phyloP scores from a whole-genome alignment of 1,284 basidiomycete species.

The Acaromyces ingoldii region DNA sequence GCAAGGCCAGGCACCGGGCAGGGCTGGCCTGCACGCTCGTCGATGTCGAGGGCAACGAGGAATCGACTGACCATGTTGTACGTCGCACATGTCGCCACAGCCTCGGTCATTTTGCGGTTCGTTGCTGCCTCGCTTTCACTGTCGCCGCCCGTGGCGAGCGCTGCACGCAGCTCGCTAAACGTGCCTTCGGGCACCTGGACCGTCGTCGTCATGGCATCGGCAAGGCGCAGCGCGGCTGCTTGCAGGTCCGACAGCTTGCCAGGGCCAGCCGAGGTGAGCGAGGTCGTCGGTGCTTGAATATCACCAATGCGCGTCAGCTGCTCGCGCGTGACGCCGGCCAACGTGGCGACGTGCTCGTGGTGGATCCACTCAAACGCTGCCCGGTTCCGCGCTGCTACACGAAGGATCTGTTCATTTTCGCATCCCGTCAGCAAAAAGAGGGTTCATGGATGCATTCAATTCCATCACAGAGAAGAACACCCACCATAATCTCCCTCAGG shows the following conservation, averaged over 20 bases:
- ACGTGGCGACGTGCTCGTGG: slow-evolving; percentile 50
- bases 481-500: slow-evolving; percentile 53
- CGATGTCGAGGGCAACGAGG: slow-evolving; percentile 54
- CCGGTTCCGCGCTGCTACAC: slow-evolving; percentile 53
- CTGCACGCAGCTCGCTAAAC: slow-evolving; percentile 25
- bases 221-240: slow-evolving; percentile 51
- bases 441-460: neutral
- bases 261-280: slow-evolving; percentile 9
- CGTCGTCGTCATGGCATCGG: slow-evolving; percentile 52
- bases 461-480: neutral
- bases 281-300: slow-evolving; percentile 19
- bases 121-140: slow-evolving; percentile 28
- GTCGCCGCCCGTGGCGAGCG: slow-evolving; percentile 43
- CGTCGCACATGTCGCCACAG: slow-evolving; percentile 51
- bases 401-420: slow-evolving; percentile 48
- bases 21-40: slow-evolving; percentile 42
- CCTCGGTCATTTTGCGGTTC: slow-evolving; percentile 51
- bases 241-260: slow-evolving; percentile 23
- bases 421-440: no score
- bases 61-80: slow-evolving; percentile 56
- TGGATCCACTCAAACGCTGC: slow-evolving; percentile 55
- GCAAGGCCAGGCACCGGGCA: slow-evolving; percentile 10
- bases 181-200: slow-evolving; percentile 45
- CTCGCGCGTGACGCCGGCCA: slow-evolving; percentile 51
- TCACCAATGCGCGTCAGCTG: slow-evolving; percentile 53